A percentile compares a stretch with the other conserved stretches of the same genome.
phyloP scores from a whole-genome alignment of 768 basidiomycete genomes.

The Kwoniella sp. region DNA sequence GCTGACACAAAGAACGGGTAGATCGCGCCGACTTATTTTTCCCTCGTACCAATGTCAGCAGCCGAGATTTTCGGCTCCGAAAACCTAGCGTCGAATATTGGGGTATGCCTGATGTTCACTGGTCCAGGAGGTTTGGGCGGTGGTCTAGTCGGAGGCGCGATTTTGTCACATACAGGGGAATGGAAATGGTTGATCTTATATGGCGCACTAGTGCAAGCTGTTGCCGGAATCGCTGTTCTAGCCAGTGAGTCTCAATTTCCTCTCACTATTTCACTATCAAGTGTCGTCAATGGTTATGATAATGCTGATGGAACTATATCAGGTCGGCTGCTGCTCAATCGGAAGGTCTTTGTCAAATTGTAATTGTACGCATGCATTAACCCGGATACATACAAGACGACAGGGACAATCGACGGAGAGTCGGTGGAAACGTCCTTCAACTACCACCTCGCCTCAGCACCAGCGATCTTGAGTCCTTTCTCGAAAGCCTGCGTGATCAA shows the following conservation, averaged over 20 bases:
- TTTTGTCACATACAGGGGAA: constrained; percentile 13
- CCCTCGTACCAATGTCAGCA: constrained; percentile 30
- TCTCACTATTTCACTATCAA: too few species aligned
- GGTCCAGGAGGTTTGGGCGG: constrained; percentile 22
- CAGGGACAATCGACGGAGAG: too few species aligned
- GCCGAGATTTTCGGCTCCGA: constrained; percentile 34
- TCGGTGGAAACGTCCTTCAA: too few species aligned
- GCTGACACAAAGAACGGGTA: too few species aligned
- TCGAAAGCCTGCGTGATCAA: too few species aligned
- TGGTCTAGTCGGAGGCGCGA: constrained; percentile 13
- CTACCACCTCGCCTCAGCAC: too few species aligned
- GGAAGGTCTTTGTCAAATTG: background rate
- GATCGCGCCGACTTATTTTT: constrained; percentile 31
- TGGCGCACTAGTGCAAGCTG: constrained; percentile 10
- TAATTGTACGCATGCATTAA: background rate
- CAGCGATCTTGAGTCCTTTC: too few species aligned
- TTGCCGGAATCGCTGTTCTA: constrained; percentile 7
- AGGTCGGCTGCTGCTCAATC: background rate
- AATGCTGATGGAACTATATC: too few species aligned
- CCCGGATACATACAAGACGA: too few species aligned
- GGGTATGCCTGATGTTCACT: constrained; percentile 27
- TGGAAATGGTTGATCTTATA: constrained; percentile 23
- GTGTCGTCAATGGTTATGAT: too few species aligned
- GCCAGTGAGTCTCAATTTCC: background rate
- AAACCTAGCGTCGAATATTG: constrained; percentile 36